Evolutionary conservation across 2,329 filamentous ascomycete genomes (phyloP).

Genomic region (Rhexocercosporidium sp.): DNA sequence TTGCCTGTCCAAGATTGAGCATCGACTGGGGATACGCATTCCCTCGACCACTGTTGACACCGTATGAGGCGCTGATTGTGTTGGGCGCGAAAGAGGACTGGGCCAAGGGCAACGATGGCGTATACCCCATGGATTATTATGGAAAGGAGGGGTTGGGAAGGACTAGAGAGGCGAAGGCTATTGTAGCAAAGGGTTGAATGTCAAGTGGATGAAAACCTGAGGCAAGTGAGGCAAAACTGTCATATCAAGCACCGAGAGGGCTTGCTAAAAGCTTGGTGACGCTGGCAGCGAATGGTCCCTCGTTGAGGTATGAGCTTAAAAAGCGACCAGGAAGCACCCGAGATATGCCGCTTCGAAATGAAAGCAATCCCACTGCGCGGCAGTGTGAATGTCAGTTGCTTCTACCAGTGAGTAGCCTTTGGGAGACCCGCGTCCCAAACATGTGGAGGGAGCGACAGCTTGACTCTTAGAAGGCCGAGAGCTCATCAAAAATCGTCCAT

Average conservation of each 20-base stretch:
- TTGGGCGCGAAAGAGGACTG: slow-evolving; percentile 79
- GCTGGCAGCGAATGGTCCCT: too few relatives aligned
- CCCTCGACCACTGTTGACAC: slow-evolving; percentile 83
- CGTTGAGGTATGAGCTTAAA: too few relatives aligned
- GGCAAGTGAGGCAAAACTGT: neutral
- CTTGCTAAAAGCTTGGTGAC: neutral
- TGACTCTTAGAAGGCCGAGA: too few relatives aligned
- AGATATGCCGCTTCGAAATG: too few relatives aligned
- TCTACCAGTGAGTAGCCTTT: too few relatives aligned
- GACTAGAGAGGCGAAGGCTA: slow-evolving; percentile 54
- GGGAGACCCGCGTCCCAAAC: too few relatives aligned
- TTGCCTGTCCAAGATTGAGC: slow-evolving; percentile 93
- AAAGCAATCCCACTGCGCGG: too few relatives aligned
- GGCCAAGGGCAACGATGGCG: slow-evolving; percentile 62
- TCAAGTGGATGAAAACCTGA: neutral
- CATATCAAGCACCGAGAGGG: neutral
- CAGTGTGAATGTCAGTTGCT: too few relatives aligned
- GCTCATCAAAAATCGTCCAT: too few relatives aligned
- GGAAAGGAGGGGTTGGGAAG: slow-evolving; percentile 88
- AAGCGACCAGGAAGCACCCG: too few relatives aligned
- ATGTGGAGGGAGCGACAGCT: too few relatives aligned
- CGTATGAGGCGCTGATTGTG: slow-evolving; percentile 94
- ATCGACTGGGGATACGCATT: slow-evolving; percentile 99
- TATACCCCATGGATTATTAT: slow-evolving; percentile 99
- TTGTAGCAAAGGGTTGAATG: slow-evolving; percentile 30